phyloP scores from a whole-genome alignment of 768 basidiomycete species.

The Termitomyces sp. region DNA sequence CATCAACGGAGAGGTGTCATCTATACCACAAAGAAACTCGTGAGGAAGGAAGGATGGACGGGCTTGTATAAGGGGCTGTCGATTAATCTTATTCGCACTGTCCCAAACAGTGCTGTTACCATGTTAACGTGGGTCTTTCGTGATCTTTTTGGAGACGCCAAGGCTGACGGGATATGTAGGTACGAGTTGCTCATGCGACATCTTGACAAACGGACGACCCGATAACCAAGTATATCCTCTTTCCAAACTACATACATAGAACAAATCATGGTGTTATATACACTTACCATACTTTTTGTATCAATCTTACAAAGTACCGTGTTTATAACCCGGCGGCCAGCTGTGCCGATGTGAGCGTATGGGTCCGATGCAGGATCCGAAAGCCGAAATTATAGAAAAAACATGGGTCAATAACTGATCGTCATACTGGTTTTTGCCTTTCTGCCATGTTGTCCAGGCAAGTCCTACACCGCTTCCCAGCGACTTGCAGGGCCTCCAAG shows the following conservation, averaged over 20 bases:
- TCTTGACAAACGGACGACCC: conserved; percentile 30
- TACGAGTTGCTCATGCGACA: conserved; percentile 54
- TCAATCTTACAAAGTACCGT: background rate
- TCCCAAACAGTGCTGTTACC: conserved; percentile 94
- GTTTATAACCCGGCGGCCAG: too few species aligned
- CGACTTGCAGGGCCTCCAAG: conserved; percentile 14
- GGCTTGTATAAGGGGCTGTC: conserved; percentile 91
- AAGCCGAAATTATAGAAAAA: background rate
- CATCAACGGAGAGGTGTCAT: conserved; percentile 62
- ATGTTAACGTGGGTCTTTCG: conserved; percentile 74
- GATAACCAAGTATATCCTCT: conserved; percentile 1
- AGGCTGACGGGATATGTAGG: conserved; percentile 18
- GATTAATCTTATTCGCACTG: conserved; percentile 91
- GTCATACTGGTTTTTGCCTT: background rate
- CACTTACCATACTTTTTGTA: background rate
- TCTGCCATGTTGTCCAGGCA: conserved; percentile 29
- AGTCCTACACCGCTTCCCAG: conserved; percentile 26
- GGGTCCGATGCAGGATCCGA: background rate
- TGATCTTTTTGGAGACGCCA: background rate
- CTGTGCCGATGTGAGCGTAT: background rate
- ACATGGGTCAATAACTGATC: background rate
- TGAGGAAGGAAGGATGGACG: conserved; percentile 80
- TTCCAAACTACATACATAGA: background rate
- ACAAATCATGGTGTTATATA: background rate
- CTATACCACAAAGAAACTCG: conserved; percentile 66